A percentile compares a stretch with the other conserved stretches of the same genome.
Conservation (phyloP, 2,329 filamentous ascomycete species). For the Juglanconis oblonga region DNA sequence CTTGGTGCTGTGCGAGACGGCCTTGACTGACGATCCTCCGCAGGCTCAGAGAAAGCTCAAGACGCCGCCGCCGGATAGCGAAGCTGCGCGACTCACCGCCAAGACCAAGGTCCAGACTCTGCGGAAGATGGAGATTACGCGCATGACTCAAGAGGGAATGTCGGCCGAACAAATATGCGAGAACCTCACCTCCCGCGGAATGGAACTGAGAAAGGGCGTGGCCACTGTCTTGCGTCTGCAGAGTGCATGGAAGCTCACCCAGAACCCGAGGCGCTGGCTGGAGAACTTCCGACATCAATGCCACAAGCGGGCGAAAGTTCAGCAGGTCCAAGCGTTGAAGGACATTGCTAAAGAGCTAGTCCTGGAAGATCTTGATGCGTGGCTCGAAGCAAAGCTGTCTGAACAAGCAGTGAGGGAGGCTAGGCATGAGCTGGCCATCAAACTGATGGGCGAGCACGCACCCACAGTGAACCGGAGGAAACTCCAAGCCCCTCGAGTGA, state of each 20-base stretch:
- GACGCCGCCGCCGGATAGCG: constrained; percentile 18
- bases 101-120: constrained; percentile 11
- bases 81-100: constrained; percentile 13
- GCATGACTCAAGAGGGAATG: constrained; percentile 21
- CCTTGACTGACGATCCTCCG: background rate
- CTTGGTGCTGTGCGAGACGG: rapidly evolving
- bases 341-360: constrained; percentile 13
- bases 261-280: constrained; percentile 13
- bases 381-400: constrained; percentile 6
- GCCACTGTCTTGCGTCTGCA: constrained; percentile 21
- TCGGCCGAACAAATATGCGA: constrained; percentile 17
- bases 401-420: constrained; percentile 5
- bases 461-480: constrained; percentile 8
- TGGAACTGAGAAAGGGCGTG: constrained; percentile 21
- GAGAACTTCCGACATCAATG: constrained; percentile 17
- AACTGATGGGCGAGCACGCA: constrained; percentile 15
- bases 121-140: constrained; percentile 20
- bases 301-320: constrained; percentile 14
- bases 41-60: constrained; percentile 19
- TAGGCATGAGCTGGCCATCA: constrained; percentile 15
- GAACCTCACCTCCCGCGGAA: constrained; percentile 18
- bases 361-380: constrained; percentile 2
- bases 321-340: constrained; percentile 10
- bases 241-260: constrained; percentile 19
- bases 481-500: constrained; percentile 2